Evolutionary conservation across 768 basidiomycete genomes (phyloP), one percentile per base, ranked within the genome.

Genomic region (Brasilioporus rufonigricans): DNA sequence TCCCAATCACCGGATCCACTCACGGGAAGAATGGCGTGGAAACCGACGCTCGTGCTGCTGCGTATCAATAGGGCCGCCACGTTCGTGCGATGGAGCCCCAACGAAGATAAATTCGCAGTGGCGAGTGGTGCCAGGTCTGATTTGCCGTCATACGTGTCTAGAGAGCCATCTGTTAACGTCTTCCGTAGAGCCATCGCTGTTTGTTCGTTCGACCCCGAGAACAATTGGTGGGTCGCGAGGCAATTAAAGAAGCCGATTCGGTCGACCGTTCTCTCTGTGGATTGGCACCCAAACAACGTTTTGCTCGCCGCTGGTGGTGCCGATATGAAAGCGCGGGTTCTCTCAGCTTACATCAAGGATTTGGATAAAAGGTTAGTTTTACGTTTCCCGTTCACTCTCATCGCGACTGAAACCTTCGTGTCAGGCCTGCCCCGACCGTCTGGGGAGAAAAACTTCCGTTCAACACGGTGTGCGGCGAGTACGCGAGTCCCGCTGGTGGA

Each of bases 211-310:
- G 97, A 99, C 69, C 80, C 89, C 11, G 97, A 99, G 76, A 95
- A 90, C 74, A 90, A 99, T 71, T 99, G 97, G 97, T 99, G 97
- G 97, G 92, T 97, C 4, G 87, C 95, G 18, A 93, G 92, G 69
- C 89, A 89, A 56, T 77, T 99, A 70, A 99, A 98, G 86, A 98
- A 98, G 73, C 97, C 97, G 24, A 89, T 99, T 65, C 76, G 93
- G 59, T 93, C 93, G 5, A 99, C 97, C 1, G 95, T 99, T 14
- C 78, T 98, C 39, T 84, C 87, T 5, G 77, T 99, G 61, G 96
- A 98, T 61, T 99, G 97, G 97, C 97, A 99, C 69, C 95, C 97
- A 26, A 98, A 98, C 79, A 98, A 97, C 68, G 95, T 98, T 14
- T 78, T 99, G 7, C 84, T 99, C 26, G 97, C 96, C 5, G 90